These are phyloP conservation scores for Echites panduratus DNA, from an alignment of 257 asterid genomes.

Conservation along the genomic window DNA sequence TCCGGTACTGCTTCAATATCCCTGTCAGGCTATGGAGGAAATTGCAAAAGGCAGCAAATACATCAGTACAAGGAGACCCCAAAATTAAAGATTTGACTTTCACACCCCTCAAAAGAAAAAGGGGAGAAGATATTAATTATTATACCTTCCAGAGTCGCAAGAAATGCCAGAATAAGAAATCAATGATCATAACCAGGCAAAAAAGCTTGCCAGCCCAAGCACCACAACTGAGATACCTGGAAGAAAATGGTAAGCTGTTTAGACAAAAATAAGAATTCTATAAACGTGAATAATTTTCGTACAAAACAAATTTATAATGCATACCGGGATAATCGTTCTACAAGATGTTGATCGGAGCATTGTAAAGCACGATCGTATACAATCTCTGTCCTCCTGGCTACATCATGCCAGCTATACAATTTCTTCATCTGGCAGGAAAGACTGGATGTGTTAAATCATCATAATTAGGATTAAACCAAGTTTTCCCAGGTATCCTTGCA, in stretches of 20 bases:
- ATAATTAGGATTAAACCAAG: not conserved
- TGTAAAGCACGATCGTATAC: conserved; percentile 76
- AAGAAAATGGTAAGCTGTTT: conserved; percentile 7
- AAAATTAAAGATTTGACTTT: no score
- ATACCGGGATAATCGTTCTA: conserved; percentile 80
- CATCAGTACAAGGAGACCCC: not conserved
- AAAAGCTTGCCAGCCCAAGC: conserved; percentile 97
- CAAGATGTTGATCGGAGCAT: conserved; percentile 67
- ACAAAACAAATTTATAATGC: not conserved
- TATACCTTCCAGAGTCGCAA: conserved; percentile 77
- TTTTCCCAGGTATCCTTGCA: not conserved
- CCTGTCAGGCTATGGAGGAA: conserved; percentile 55
- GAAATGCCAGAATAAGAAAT: conserved; percentile 64
- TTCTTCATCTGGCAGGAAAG: conserved; percentile 61
- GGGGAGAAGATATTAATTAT: not conserved
- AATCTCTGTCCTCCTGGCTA: conserved; percentile 83
- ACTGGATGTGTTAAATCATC: not conserved
- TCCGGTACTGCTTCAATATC: conserved; percentile 77
- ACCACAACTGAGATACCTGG: conserved; percentile 85
- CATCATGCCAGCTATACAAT: conserved; percentile 96
- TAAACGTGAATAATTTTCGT: not conserved
- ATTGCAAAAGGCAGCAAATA: conserved; percentile 6
- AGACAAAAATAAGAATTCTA: not conserved
- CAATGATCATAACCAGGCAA: conserved; percentile 78
- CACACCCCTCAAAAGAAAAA: not conserved